Evolutionary conservation across 139 green algal genomes (phyloP), one percentile per base, ranked within the genome.

Genomic region (Chlorella sp.): DNA sequence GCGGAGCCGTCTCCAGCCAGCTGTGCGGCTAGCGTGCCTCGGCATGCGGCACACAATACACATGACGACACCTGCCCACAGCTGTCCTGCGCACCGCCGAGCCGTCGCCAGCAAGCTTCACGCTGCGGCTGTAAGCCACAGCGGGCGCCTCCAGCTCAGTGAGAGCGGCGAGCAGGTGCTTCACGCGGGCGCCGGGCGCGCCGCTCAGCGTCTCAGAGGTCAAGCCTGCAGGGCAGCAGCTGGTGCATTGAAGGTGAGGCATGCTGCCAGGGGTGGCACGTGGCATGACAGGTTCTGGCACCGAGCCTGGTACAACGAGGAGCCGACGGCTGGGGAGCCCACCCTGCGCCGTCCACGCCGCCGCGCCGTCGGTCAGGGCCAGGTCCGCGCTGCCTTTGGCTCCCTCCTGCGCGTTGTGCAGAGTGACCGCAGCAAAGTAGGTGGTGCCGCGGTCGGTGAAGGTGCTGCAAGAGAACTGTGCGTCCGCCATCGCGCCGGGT

Each of bases 161-260:
- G 9, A 83, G 77, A 19, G 77, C 56, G 16, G 77, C 77, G 14
- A 83, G 77, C 40, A 83, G 43, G 60, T 83, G 77, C 22, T 9
- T 36, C 28, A 83, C 41, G 60, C 67, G 56, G 44, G 34, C 56
- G 24, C 54, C 38, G 32, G 51, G 38, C 58, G 73, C 60, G 6
- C 58, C 38, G 38, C 56, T 73, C 34, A 83, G 36, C 11, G 13
- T 46, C 0, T 46, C 77, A 22, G 60, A 69, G 1, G 58, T 48
- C 24, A 83, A 5, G 17, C 77, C 77, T 83, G 77, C 77, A 60
- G 30, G 43, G 9, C 22, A 41, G 26, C 40, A 1, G 65, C 65
- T 43, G 30, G 30, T 14, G 30, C n/a, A n/a, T n/a, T 11, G 65
- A 2, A 73, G 65, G 65, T 44, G n/a, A 9, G 30, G 9, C 56